Evolutionary conservation across 257 asterid species (phyloP).

Genomic region (Forsythia suspensa): DNA sequence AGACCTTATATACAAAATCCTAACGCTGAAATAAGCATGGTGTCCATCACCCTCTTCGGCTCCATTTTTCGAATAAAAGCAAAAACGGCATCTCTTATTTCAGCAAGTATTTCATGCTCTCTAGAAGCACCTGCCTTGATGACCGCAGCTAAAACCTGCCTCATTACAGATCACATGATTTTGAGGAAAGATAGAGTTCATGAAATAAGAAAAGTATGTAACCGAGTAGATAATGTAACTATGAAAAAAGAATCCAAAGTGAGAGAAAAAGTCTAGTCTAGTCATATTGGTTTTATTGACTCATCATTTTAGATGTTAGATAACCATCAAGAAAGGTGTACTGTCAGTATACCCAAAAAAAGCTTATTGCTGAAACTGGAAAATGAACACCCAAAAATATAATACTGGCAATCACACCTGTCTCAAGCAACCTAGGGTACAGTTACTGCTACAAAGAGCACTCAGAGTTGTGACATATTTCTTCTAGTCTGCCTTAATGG

Average conservation of each 20-base stretch:
- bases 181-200: conserved; percentile 23
- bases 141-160: conserved; percentile 97
- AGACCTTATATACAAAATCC: conserved; percentile 96
- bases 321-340: conserved; percentile 3
- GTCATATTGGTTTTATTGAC: background rate
- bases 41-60: conserved; percentile 97
- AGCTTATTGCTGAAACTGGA: conserved; percentile 7
- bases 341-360: background rate
- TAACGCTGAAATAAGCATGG: conserved; percentile 98
- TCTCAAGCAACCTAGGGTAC: conserved; percentile 7
- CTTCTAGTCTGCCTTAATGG: conserved; percentile 7
- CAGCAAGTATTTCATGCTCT: conserved; percentile 99
- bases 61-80: conserved; percentile 96
- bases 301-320: background rate
- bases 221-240: conserved; percentile 9
- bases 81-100: conserved; percentile 96
- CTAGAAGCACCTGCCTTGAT: conserved; percentile 99
- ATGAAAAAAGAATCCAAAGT: background rate
- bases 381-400: conserved; percentile 1
- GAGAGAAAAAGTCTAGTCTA: background rate
- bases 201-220: background rate
- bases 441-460: conserved; percentile 3
- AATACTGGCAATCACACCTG: background rate
- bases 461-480: background rate
- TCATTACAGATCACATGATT: conserved; percentile 25